A percentile compares a stretch with the other conserved stretches of the same genome.
Conservation (phyloP, 768 basidiomycete species). For the Amanita phalloides region DNA sequence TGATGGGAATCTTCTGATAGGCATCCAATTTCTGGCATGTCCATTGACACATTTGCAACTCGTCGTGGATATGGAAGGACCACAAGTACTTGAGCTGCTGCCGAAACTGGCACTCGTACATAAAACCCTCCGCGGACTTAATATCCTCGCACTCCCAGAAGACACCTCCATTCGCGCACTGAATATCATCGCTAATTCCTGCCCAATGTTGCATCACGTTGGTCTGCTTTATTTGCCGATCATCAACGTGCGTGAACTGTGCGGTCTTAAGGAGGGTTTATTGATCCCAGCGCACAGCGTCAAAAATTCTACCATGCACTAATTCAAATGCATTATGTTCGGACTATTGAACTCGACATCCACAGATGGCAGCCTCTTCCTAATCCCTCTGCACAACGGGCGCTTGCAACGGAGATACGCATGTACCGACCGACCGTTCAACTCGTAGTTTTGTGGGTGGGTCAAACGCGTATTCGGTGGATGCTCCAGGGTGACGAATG, state of each 20-base stretch:
- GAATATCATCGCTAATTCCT: slow-evolving; percentile 11
- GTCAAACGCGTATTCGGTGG: slow-evolving; percentile 17
- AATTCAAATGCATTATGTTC: slow-evolving; percentile 17
- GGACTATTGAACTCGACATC: slow-evolving; percentile 23
- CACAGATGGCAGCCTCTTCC: slow-evolving; percentile 18
- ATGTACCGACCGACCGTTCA: slow-evolving; percentile 18
- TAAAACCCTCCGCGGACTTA: slow-evolving; percentile 18
- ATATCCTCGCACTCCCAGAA: slow-evolving; percentile 20
- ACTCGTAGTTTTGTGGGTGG: slow-evolving; percentile 20
- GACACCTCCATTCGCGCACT: slow-evolving; percentile 12
- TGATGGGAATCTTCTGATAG: slow-evolving; percentile 34
- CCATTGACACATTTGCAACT: slow-evolving; percentile 37
- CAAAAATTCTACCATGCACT: slow-evolving; percentile 17
- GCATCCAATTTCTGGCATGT: slow-evolving; percentile 25
- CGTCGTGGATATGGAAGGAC: slow-evolving; percentile 24
- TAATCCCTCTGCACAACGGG: slow-evolving; percentile 16
- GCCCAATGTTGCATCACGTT: slow-evolving; percentile 17
- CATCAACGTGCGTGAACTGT: slow-evolving; percentile 12
- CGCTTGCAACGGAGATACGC: slow-evolving; percentile 21
- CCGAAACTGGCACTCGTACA: slow-evolving; percentile 15
- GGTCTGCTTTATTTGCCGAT: slow-evolving; percentile 20
- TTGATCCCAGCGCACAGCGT: slow-evolving; percentile 12
- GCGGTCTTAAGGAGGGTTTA: neutral
- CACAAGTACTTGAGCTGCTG: slow-evolving; percentile 19
- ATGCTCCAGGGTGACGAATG: slow-evolving; percentile 2